Evolutionary conservation across 2,329 filamentous ascomycete species (phyloP).

Genomic region (Ophiostoma novo-ulmi): DNA sequence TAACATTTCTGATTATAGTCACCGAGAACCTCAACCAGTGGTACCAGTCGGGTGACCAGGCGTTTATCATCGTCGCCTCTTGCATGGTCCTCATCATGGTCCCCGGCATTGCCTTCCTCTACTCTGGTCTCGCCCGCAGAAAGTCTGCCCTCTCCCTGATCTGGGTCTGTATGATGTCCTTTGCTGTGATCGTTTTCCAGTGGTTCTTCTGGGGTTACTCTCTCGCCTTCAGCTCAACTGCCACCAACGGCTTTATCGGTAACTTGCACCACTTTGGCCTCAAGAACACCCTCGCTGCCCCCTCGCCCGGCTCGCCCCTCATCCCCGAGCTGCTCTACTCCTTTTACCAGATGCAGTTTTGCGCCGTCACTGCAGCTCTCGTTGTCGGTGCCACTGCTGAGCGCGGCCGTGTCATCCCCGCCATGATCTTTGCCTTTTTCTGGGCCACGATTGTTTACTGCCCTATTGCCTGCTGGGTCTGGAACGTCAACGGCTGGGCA

Average conservation of each 20-base stretch:
- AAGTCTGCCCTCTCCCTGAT: constrained; percentile 97
- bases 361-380: constrained; percentile 84
- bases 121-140: constrained; percentile 92
- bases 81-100: constrained; percentile 97
- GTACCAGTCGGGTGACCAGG: constrained; percentile 86
- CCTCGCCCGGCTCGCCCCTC: constrained; percentile 83
- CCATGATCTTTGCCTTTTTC: constrained; percentile 91
- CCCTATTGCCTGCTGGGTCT: constrained; percentile 92
- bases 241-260: constrained; percentile 86
- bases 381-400: constrained; percentile 89
- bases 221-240: constrained; percentile 77
- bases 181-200: constrained; percentile 88
- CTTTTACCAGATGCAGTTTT: constrained; percentile 99
- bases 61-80: constrained; percentile 83
- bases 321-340: constrained; percentile 87
- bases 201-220: constrained; percentile 99
- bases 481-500: constrained; percentile 92
- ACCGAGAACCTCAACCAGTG: constrained; percentile 91
- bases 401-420: constrained; percentile 84
- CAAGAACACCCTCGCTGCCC: constrained; percentile 72
- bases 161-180: constrained; percentile 93
- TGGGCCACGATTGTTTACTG: constrained; percentile 98
- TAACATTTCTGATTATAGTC: constrained; percentile 43
- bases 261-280: constrained; percentile 85
- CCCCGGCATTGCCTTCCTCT: constrained; percentile 92